Evolutionary conservation across 2,329 filamentous ascomycete genomes (phyloP).

Genomic region (Diaporthe ampelina): DNA sequence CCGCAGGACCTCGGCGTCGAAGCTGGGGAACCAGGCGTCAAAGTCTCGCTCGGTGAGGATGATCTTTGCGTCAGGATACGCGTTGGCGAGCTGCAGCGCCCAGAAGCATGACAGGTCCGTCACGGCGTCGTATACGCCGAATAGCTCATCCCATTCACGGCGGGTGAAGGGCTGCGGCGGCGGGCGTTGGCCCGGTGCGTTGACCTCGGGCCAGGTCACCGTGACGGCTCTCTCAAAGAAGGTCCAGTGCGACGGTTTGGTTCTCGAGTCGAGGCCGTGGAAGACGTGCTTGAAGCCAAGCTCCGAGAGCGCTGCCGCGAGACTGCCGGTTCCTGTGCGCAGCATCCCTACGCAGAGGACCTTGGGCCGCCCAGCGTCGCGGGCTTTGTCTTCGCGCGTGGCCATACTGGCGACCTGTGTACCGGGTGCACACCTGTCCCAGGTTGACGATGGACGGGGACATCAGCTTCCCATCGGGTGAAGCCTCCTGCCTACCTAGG

Average conservation of each 20-base stretch:
- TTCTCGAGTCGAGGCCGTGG: conserved; percentile 40
- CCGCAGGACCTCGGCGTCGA: conserved; percentile 44
- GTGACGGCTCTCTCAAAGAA: conserved; percentile 40
- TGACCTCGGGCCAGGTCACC: conserved; percentile 39
- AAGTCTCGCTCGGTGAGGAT: conserved; percentile 43
- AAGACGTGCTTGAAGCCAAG: conserved; percentile 39
- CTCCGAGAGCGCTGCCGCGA: conserved; percentile 35
- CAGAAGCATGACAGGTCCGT: conserved; percentile 43
- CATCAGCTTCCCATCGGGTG: not conserved
- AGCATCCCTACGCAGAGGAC: conserved; percentile 1
- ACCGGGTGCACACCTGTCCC: not conserved
- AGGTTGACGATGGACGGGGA: no score
- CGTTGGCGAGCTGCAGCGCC: conserved; percentile 37
- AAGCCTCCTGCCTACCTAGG: not conserved
- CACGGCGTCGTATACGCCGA: conserved; percentile 42
- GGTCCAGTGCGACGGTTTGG: conserved; percentile 32
- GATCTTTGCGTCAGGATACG: conserved; percentile 43
- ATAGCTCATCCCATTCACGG: conserved; percentile 41
- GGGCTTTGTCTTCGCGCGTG: conserved; percentile 7
- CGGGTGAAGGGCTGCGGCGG: conserved; percentile 31
- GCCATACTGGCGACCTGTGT: not conserved
- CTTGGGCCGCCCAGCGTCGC: not conserved
- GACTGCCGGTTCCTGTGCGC: conserved; percentile 41
- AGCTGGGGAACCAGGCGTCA: conserved; percentile 41
- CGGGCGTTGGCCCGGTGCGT: conserved; percentile 10